Percentiles rank a stretch among this genome's conserved stretches.
Evolutionary conservation across 2,329 filamentous ascomycete species (phyloP).

Genomic region (Spiromastix sp.): DNA sequence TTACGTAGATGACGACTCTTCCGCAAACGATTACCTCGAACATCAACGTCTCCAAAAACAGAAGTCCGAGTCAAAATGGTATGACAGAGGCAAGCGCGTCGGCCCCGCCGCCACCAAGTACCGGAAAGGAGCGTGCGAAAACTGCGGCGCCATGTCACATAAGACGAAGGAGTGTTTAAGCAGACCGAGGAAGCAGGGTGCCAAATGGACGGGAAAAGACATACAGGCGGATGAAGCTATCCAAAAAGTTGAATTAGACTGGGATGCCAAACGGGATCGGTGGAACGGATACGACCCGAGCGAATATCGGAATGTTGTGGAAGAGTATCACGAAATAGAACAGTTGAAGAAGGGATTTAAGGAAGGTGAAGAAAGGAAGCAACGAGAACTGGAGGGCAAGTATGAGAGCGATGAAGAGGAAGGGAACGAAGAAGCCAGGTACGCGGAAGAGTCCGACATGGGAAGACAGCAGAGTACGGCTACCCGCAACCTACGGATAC

Average conservation of each 20-base stretch:
- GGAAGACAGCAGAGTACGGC: constrained; percentile 84
- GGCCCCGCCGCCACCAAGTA: constrained; percentile 91
- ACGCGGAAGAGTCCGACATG: constrained; percentile 95
- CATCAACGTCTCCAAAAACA: constrained; percentile 78
- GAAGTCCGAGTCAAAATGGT: constrained; percentile 72
- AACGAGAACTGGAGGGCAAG: constrained; percentile 31
- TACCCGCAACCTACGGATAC: constrained; percentile 78
- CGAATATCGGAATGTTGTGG: constrained; percentile 77
- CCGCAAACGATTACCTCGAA: constrained; percentile 79
- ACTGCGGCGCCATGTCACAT: constrained; percentile 95
- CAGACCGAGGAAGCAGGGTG: constrained; percentile 77
- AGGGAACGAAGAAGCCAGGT: constrained; percentile 45
- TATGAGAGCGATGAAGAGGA: constrained; percentile 48
- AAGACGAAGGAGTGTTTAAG: constrained; percentile 90
- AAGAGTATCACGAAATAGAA: constrained; percentile 82
- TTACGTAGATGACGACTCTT: constrained; percentile 71
- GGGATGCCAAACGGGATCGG: constrained; percentile 94
- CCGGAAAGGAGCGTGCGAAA: constrained; percentile 95
- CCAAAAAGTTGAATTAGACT: constrained; percentile 77
- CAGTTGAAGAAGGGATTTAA: constrained; percentile 52
- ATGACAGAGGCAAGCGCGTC: constrained; percentile 74
- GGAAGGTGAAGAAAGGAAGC: constrained; percentile 39
- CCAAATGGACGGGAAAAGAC: constrained; percentile 83
- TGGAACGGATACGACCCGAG: constrained; percentile 96
- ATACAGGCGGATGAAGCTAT: constrained; percentile 87